Evolutionary conservation across 805 yeast genomes (phyloP).

Genomic region (Schwanniomyces yamadae): DNA sequence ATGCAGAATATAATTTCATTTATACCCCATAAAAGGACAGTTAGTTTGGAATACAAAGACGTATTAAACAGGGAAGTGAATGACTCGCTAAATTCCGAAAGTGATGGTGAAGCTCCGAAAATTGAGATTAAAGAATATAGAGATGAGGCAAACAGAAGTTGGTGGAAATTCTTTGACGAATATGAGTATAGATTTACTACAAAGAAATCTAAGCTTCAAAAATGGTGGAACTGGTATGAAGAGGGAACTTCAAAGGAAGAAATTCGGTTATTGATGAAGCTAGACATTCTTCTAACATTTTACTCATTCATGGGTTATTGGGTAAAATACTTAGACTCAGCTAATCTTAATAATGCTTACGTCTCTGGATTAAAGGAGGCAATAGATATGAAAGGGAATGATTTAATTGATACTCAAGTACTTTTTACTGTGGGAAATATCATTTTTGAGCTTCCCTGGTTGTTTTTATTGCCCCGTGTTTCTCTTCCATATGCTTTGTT

Average conservation of each 20-base stretch:
- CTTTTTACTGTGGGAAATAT: constrained; percentile 59
- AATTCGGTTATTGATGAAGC: constrained; percentile 26
- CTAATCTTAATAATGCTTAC: constrained; percentile 64
- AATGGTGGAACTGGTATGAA: constrained; percentile 47
- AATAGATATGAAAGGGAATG: constrained; percentile 59
- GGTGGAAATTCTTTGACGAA: constrained; percentile 49
- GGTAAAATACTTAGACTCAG: constrained; percentile 64
- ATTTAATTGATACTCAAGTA: constrained; percentile 57
- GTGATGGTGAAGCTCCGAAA: too few species aligned
- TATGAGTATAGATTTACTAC: constrained; percentile 54
- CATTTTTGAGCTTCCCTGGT: constrained; percentile 61
- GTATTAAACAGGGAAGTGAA: too few species aligned
- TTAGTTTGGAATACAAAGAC: too few species aligned
- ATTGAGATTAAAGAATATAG: constrained; percentile 22
- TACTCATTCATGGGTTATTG: constrained; percentile 50
- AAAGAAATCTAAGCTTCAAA: constrained; percentile 23
- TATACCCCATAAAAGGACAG: too few species aligned
- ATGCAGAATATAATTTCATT: too few species aligned
- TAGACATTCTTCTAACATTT: constrained; percentile 32
- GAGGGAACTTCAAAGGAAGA: constrained; percentile 43
- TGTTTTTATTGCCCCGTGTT: constrained; percentile 53
- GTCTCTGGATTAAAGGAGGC: constrained; percentile 61
- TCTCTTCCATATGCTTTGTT: constrained; percentile 57
- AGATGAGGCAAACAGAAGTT: constrained; percentile 32
- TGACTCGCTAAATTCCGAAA: too few species aligned